Evolutionary conservation across 805 yeast species (phyloP).

Genomic region (Peterozyma xylosa): DNA sequence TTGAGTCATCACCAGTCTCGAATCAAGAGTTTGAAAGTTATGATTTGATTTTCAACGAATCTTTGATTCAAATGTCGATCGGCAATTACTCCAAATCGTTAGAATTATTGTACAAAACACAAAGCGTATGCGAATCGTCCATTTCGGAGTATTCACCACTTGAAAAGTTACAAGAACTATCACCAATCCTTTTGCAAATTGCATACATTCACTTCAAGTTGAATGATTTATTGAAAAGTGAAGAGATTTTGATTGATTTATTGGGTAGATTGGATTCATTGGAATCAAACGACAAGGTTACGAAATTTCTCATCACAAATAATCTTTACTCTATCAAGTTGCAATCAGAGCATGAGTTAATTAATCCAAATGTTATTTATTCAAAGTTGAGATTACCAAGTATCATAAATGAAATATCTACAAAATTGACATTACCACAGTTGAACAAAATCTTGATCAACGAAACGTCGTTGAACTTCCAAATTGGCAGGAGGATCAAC

Average conservation of each 20-base stretch:
- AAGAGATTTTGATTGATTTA: constrained; percentile 27
- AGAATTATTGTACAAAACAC: constrained; percentile 36
- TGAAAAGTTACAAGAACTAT: constrained; percentile 43
- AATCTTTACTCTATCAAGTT: constrained; percentile 29
- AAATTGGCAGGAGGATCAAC: constrained; percentile 26
- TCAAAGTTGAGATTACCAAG: constrained; percentile 22
- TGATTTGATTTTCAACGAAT: constrained; percentile 55
- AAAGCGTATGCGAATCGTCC: constrained; percentile 28
- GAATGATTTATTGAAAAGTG: constrained; percentile 27
- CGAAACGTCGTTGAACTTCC: constrained; percentile 32
- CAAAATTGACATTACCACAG: constrained; percentile 32
- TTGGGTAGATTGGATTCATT: constrained; percentile 17
- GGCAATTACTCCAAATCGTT: constrained; percentile 33
- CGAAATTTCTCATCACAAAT: constrained; percentile 33
- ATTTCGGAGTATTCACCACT: constrained; percentile 32
- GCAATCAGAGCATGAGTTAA: not conserved
- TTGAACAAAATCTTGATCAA: constrained; percentile 32
- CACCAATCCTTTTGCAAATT: constrained; percentile 54
- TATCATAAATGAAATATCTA: constrained; percentile 17
- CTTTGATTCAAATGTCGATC: constrained; percentile 39
- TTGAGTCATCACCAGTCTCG: constrained; percentile 10
- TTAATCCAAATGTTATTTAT: constrained; percentile 20
- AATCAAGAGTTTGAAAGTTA: constrained; percentile 26
- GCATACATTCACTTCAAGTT: constrained; percentile 41
- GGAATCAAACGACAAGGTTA: constrained; percentile 25